Conservation (phyloP, 495 filamentous ascomycete species). For the Hyaloscypha finlandica region DNA sequence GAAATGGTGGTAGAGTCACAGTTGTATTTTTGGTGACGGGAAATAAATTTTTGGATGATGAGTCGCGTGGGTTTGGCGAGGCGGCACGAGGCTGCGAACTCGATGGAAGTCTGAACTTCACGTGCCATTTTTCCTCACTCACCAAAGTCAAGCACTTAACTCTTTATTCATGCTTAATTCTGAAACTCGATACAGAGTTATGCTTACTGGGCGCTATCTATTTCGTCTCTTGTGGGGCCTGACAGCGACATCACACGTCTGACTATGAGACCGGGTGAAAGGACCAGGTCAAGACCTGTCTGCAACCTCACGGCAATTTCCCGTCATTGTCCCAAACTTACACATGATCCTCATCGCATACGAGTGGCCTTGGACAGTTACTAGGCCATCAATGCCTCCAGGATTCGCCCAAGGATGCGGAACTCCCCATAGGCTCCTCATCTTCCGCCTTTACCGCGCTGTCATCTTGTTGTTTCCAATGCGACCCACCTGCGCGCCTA, state of each 20-base stretch:
- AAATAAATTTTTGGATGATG: slow-evolving; percentile 19
- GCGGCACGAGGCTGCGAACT: slow-evolving; percentile 17
- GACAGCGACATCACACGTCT: background rate
- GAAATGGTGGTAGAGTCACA: slow-evolving; percentile 1
- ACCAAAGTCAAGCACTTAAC: background rate
- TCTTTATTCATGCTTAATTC: background rate
- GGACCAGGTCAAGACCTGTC: background rate
- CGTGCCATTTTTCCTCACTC: background rate
- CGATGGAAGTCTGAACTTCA: background rate
- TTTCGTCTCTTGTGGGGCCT: background rate
- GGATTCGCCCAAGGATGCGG: background rate
- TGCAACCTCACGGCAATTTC: background rate
- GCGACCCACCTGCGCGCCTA: slow-evolving; percentile 30
- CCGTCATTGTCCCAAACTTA: background rate
- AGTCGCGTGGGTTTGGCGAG: slow-evolving; percentile 10
- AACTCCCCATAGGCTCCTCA: slow-evolving; percentile 8
- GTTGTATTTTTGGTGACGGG: slow-evolving; percentile 14
- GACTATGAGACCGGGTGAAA: background rate
- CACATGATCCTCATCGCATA: background rate
- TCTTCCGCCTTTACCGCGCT: slow-evolving; percentile 20
- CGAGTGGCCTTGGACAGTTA: background rate
- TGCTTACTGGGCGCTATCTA: background rate
- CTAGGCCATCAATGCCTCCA: slow-evolving; percentile 22
- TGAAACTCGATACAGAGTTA: background rate
- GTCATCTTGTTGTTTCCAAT: slow-evolving; percentile 22